A percentile compares a stretch with the other conserved stretches of the same genome.
phyloP scores from a whole-genome alignment of 2,329 filamentous ascomycete species.

The Phaeomoniella chlamydospora region DNA sequence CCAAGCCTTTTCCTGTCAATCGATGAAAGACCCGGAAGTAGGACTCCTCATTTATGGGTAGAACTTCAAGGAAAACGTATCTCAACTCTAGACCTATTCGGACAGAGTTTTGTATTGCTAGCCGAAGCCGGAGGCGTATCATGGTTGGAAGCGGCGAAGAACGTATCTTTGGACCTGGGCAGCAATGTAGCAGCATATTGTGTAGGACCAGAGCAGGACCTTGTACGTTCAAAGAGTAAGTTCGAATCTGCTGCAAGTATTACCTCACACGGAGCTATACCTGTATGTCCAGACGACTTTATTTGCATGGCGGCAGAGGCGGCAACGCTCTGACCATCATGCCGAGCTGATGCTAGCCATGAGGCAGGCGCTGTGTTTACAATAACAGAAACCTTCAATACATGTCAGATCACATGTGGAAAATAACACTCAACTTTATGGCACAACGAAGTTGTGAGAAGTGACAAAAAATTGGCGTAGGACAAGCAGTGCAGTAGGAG shows the following conservation, averaged over 20 bases:
- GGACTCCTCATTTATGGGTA: slow-evolving; percentile 18
- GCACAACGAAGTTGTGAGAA: too few species aligned
- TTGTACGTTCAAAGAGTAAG: slow-evolving; percentile 4
- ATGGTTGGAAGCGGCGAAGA: slow-evolving; percentile 7
- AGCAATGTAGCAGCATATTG: slow-evolving; percentile 6
- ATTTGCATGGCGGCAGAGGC: slow-evolving; percentile 15
- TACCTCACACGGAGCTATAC: slow-evolving; percentile 13
- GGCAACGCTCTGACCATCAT: background rate
- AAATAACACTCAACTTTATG: too few species aligned
- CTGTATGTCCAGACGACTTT: slow-evolving; percentile 21
- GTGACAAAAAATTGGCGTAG: too few species aligned
- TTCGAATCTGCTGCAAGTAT: slow-evolving; percentile 14
- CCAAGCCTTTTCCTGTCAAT: slow-evolving; percentile 11
- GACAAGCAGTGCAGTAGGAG: too few species aligned
- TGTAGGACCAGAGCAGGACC: slow-evolving; percentile 6
- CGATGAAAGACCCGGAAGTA: slow-evolving; percentile 15
- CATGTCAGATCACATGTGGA: too few species aligned
- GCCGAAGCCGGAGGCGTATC: slow-evolving; percentile 8
- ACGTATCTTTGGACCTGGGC: slow-evolving; percentile 4
- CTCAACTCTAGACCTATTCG: slow-evolving; percentile 17
- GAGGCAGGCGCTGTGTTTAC: slow-evolving; percentile 2
- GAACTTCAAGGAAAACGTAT: slow-evolving; percentile 10
- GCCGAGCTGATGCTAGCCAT: slow-evolving; percentile 2
- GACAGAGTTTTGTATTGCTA: slow-evolving; percentile 14
- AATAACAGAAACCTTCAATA: background rate